Evolutionary conservation across 805 yeast genomes (phyloP).

Genomic region (Suhomyces xylopsoci): DNA sequence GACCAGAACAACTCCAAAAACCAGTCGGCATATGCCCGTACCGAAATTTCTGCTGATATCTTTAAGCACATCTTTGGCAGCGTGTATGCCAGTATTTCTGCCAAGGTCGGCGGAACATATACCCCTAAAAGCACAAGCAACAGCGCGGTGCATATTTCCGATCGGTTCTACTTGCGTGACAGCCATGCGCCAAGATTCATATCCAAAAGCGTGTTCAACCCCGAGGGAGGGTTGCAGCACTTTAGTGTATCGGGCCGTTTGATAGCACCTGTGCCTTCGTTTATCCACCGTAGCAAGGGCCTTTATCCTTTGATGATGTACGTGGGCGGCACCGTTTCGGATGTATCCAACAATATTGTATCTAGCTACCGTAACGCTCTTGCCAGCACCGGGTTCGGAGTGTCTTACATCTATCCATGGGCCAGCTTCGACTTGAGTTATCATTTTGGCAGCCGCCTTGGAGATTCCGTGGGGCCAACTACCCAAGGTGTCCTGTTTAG

Average conservation of each 20-base stretch:
- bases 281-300: constrained; percentile 25
- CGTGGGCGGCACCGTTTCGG: constrained; percentile 64
- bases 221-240: constrained; percentile 69
- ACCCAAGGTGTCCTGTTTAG: constrained; percentile 33
- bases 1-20: constrained; percentile 21
- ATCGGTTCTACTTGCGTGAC: constrained; percentile 83
- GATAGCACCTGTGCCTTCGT: constrained; percentile 56
- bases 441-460: constrained; percentile 25
- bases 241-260: constrained; percentile 55
- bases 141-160: constrained; percentile 57
- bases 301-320: constrained; percentile 49
- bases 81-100: constrained; percentile 49
- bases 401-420: constrained; percentile 38
- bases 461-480: constrained; percentile 4
- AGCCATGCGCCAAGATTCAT: constrained; percentile 70
- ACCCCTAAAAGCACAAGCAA: constrained; percentile 24
- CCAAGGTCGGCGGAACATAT: constrained; percentile 55
- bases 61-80: constrained; percentile 42
- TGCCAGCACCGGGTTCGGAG: constrained; percentile 33
- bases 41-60: constrained; percentile 25
- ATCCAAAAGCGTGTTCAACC: constrained; percentile 63
- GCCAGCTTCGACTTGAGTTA: constrained; percentile 43
- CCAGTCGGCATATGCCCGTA: constrained; percentile 31
- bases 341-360: constrained; percentile 35
- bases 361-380: constrained; percentile 19